These are phyloP conservation scores for Xylaria sp. DNA, from an alignment of 2,329 filamentous ascomycete genomes.

Conservation along the genomic window DNA sequence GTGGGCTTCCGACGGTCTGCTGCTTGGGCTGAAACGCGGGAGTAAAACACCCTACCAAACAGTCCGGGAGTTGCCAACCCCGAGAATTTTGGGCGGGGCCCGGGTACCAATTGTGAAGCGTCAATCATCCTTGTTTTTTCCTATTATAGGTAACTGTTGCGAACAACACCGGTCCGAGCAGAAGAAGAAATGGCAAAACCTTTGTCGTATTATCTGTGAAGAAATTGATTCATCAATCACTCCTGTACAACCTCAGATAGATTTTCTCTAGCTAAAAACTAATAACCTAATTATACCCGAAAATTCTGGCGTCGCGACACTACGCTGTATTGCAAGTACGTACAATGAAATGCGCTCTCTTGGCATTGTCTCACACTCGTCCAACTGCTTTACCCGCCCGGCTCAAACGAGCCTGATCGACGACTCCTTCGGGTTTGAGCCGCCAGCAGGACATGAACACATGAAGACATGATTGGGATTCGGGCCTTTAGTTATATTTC, in stretches of 20 bases:
- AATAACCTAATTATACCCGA: not conserved
- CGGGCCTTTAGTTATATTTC: not conserved
- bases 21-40: constrained; percentile 44
- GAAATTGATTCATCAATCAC: not conserved
- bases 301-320: not conserved
- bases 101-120: constrained; percentile 31
- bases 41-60: constrained; percentile 40
- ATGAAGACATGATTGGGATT: constrained; percentile 12
- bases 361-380: constrained; percentile 43
- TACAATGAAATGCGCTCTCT: constrained; percentile 29
- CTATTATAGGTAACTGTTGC: constrained; percentile 22
- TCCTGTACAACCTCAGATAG: not conserved
- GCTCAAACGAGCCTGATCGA: constrained; percentile 44
- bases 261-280: not conserved
- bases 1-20: constrained; percentile 18
- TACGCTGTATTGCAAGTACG: not conserved
- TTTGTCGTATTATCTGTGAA: not conserved
- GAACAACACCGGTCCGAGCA: not conserved
- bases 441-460: constrained; percentile 15
- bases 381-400: constrained; percentile 35
- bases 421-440: constrained; percentile 34
- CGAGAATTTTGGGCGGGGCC: constrained; percentile 38
- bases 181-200: not conserved
- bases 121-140: constrained; percentile 42
- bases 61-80: constrained; percentile 45